Percentiles rank a stretch among this genome's conserved stretches.
Evolutionary conservation across 805 yeast species (phyloP).

Genomic region (Lachancea fermentati): DNA sequence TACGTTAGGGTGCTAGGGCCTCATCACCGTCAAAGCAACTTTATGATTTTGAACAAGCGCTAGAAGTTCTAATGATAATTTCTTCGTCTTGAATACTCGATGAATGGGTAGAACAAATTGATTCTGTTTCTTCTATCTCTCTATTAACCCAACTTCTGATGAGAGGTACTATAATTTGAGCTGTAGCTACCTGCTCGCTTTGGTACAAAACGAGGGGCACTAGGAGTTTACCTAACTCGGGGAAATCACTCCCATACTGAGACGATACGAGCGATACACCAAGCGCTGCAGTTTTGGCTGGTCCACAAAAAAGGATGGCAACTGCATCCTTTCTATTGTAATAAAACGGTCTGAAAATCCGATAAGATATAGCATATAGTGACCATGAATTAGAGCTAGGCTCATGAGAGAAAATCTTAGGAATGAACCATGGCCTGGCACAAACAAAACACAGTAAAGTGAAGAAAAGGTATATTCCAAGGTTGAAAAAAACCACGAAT

Average conservation of each 20-base stretch:
- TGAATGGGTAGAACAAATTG: too few species aligned
- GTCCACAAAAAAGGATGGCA: constrained; percentile 79
- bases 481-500: constrained; percentile 74
- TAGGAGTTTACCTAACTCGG: constrained; percentile 61
- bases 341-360: constrained; percentile 53
- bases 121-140: constrained; percentile 19
- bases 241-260: constrained; percentile 62
- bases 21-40: too few species aligned
- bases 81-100: too few species aligned
- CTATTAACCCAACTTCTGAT: constrained; percentile 60
- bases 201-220: constrained; percentile 84
- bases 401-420: constrained; percentile 37
- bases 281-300: constrained; percentile 89
- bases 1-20: too few species aligned
- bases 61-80: too few species aligned
- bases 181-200: constrained; percentile 79
- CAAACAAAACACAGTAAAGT: constrained; percentile 54
- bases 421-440: constrained; percentile 56
- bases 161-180: constrained; percentile 60
- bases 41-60: too few species aligned
- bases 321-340: constrained; percentile 68
- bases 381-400: constrained; percentile 45
- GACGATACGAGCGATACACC: constrained; percentile 82
- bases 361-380: constrained; percentile 39
- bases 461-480: constrained; percentile 74